Base-by-base conservation (phyloP, 2,329 filamentous ascomycete genomes). In the Coniochaeta hoffmannii region DNA sequence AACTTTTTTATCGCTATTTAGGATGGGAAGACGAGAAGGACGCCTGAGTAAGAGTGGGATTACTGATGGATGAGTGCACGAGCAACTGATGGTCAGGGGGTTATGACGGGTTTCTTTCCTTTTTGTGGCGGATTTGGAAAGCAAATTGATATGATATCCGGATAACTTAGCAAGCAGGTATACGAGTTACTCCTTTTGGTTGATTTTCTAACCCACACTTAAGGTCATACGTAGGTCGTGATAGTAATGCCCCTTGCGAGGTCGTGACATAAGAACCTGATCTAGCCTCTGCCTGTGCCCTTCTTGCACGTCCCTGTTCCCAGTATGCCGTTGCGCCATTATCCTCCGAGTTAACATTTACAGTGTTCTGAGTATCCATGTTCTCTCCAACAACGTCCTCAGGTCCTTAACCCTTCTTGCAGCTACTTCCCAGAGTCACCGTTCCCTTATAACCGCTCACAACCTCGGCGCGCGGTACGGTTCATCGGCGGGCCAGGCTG, bases 1-100 rank as follows among this genome's bases (percentile, higher is more conserved):
- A 89, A 83, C 61, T 96, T 92, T 69, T 96, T 96, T 62, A 75
- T 83, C 60, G 75, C 77, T 53, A 84, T 84, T 60, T 83, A 50
- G 41, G 26, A 17, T 19, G 38, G 4, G 38, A 12, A 44, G 41
- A 46, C 15, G 24, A 14, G 19, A 28, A 6, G 41, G 24, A 36
- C 15, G 38, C 30, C 7, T 32, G 30, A 32, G 7, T n/a, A n/a
- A n/a, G n/a, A n/a, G n/a, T n/a, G n/a, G n/a, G n/a, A n/a, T n/a
- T n/a, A n/a, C n/a, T n/a, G n/a, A n/a, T n/a, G n/a, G n/a, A n/a
- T n/a, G n/a, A n/a, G 30, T 32, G 30, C 30, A 12, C 30, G 30
- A 32, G 30, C 30, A 12, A 12, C 30, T 32, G 7, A 22, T 41
- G 36, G 36, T 41, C 17, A 41, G 36, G 36, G 36, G 36, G n/a